A percentile compares a stretch with the other conserved stretches of the same genome.
Evolutionary conservation across 768 basidiomycete genomes (phyloP).

Genomic region (Pulveroboletus sp.): DNA sequence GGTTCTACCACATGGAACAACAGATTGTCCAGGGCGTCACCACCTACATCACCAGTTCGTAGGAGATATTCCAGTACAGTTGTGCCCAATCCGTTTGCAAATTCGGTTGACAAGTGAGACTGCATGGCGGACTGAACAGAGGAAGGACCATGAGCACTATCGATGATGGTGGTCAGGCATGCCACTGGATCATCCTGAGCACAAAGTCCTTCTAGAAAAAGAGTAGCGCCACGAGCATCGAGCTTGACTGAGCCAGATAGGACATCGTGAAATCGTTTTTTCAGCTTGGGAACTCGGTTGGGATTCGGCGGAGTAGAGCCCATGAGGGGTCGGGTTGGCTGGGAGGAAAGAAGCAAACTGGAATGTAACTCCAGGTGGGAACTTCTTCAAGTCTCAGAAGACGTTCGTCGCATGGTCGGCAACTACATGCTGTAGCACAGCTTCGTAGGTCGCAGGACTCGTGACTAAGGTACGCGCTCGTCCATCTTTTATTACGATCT

Average conservation of each 20-base stretch:
- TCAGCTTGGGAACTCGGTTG: constrained; percentile 20
- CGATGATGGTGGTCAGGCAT: constrained; percentile 38
- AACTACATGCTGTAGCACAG: too few species aligned
- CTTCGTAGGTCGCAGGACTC: too few species aligned
- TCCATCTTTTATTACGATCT: too few species aligned
- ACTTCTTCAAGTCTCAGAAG: too few species aligned
- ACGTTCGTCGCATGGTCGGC: too few species aligned
- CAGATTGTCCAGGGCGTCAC: constrained; percentile 39
- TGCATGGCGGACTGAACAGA: constrained; percentile 41
- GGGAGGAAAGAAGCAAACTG: background rate
- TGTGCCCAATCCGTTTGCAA: constrained; percentile 43
- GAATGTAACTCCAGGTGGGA: too few species aligned
- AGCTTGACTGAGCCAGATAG: constrained; percentile 29
- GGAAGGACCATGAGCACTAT: constrained; percentile 35
- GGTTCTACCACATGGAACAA: constrained; percentile 46
- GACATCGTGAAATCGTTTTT: constrained; percentile 34
- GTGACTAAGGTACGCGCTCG: too few species aligned
- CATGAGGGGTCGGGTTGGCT: constrained; percentile 1
- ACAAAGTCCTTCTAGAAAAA: constrained; percentile 49
- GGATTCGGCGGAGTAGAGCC: background rate
- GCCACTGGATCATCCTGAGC: constrained; percentile 35
- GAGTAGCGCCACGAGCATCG: constrained; percentile 15
- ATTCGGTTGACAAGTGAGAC: constrained; percentile 33
- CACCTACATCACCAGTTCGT: constrained; percentile 39
- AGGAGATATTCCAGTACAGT: constrained; percentile 39